Evolutionary conservation across 331 rosid genomes (phyloP), one percentile per base, ranked within the genome.

Genomic region (Cydonia oblonga): DNA sequence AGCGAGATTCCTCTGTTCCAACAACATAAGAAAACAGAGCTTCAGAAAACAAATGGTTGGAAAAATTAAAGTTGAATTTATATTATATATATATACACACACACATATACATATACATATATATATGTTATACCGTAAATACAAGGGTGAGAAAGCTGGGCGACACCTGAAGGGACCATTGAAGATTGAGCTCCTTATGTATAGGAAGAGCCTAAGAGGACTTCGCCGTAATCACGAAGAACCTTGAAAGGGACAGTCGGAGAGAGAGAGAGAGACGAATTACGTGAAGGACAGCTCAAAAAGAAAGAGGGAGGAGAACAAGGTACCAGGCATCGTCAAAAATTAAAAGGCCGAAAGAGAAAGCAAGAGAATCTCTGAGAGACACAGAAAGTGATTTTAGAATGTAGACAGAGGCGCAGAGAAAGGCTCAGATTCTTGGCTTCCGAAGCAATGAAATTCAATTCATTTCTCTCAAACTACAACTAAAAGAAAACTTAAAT

Each of bases 61-160:
- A 68, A 49, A 49, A 6, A 49, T 49, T 49, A 49, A 49, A 49
- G 9, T 49, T 66, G n/a, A 38, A 30, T 32, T 35, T 2, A 35
- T 38, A 3, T 29, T 28, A 29, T 29, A 29, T 5, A 29, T 29
- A 29, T 29, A 29, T 4, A 2, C 26, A 25, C 26, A 25, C 26
- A 25, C 26, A 25, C 26, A 25, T 32, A 1, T 33, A 8, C 2
- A 9, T 9, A 35, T 35, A 9, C 8, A 2, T 33, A 0, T 33
- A 0, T 33, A 0, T 33, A 24, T 58, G 56, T 60, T 74, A 49
- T 90, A 90, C 99, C 96, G 70, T 83, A 86, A 82, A 90, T 87
- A 80, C 96, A 90, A 25, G 97, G 93, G 65, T 91, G 93, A 80
- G 97, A 90, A 29, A 86, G 86, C 79, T 91, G 92, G 65, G 83